These are phyloP conservation scores for Croton setiger DNA, from an alignment of 441 rosid genomes.

Conservation along the genomic window DNA sequence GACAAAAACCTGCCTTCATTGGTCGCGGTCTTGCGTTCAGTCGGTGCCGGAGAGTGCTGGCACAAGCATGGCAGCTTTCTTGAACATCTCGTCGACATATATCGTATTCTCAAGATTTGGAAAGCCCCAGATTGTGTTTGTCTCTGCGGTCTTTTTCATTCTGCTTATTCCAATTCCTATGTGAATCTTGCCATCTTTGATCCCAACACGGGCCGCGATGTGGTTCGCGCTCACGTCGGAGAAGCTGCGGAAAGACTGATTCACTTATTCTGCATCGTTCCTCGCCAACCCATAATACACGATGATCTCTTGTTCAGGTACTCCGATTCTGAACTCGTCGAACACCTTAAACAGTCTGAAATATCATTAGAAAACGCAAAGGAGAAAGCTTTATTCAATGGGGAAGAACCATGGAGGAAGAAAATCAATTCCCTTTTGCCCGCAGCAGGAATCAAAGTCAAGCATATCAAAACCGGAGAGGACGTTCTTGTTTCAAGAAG, in stretches of 20 bases:
- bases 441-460: slow-evolving; percentile 48
- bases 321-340: slow-evolving; percentile 55
- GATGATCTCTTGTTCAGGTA: slow-evolving; percentile 72
- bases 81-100: slow-evolving; percentile 64
- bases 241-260: slow-evolving; percentile 75
- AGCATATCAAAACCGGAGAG: slow-evolving; percentile 75
- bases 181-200: slow-evolving; percentile 84
- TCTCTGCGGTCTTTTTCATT: slow-evolving; percentile 82
- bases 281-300: slow-evolving; percentile 69
- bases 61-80: slow-evolving; percentile 89
- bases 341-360: slow-evolving; percentile 54
- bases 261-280: slow-evolving; percentile 78
- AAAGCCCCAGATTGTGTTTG: slow-evolving; percentile 66
- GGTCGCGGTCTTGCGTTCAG: slow-evolving; percentile 59
- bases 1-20: slow-evolving; percentile 59
- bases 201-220: slow-evolving; percentile 73
- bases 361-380: slow-evolving; percentile 50
- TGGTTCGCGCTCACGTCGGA: slow-evolving; percentile 66
- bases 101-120: slow-evolving; percentile 78
- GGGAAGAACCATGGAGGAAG: slow-evolving; percentile 74
- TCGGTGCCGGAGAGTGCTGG: slow-evolving; percentile 97
- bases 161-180: slow-evolving; percentile 84
- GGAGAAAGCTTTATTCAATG: slow-evolving; percentile 49
- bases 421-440: slow-evolving; percentile 56
- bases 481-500: slow-evolving; percentile 61